phyloP scores from a whole-genome alignment of 371 early-diverging fungal genomes.

The Dinochytrium kinnereticum region DNA sequence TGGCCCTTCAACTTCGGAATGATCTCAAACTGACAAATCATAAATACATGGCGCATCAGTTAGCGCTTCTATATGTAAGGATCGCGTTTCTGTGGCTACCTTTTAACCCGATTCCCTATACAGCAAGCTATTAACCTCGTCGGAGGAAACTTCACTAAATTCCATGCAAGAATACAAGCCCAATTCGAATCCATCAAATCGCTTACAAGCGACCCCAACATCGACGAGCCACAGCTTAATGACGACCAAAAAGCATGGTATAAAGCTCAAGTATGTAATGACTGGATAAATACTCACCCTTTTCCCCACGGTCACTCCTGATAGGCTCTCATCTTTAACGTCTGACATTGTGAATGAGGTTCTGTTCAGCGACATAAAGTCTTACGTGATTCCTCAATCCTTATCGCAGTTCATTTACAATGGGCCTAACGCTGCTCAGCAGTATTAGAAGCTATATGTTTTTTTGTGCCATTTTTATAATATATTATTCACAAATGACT shows the following conservation, averaged over 20 bases:
- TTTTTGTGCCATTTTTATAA: no score
- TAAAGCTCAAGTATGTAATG: no score
- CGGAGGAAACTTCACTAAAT: conserved; percentile 3
- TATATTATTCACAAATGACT: no score
- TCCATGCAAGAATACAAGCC: conserved; percentile 6
- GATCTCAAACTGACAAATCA: conserved; percentile 6
- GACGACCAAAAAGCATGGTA: conserved; percentile 5
- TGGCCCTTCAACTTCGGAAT: conserved; percentile 7
- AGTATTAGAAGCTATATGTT: not conserved
- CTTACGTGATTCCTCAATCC: not conserved
- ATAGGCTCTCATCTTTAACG: not conserved
- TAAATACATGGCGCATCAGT: conserved; percentile 14
- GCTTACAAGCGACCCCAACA: not conserved
- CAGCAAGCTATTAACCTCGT: conserved; percentile 14
- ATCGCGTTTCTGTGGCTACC: not conserved
- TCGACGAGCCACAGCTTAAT: conserved; percentile 5
- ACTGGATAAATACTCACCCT: no score
- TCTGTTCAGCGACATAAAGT: not conserved
- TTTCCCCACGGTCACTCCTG: no score
- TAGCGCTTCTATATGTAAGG: conserved; percentile 8
- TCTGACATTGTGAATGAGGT: conserved; percentile 4
- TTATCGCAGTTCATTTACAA: not conserved
- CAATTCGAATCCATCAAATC: conserved; percentile 1
- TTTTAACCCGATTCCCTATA: not conserved
- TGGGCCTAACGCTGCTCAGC: not conserved